Conservation (phyloP, 1,139 yeast genomes). For the Yamadazyma membranifaciens region DNA sequence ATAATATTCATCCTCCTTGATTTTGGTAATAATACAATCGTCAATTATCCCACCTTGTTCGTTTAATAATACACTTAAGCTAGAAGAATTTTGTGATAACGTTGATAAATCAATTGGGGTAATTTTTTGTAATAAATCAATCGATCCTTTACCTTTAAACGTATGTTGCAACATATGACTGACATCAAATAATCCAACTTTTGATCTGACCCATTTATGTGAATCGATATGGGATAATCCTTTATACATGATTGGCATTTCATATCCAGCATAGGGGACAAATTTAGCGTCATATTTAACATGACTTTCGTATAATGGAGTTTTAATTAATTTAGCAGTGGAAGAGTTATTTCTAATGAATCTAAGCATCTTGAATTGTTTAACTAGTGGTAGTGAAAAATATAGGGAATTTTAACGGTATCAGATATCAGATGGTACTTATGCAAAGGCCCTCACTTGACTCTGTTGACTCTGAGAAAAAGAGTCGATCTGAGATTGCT, state of each 20-base stretch:
- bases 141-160: conserved; percentile 65
- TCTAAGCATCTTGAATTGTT: conserved; percentile 20
- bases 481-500: not conserved
- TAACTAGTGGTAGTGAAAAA: not conserved
- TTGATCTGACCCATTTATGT: conserved; percentile 87
- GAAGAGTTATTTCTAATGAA: conserved; percentile 27
- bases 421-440: not conserved
- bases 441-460: not conserved
- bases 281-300: conserved; percentile 78
- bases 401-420: conserved; percentile 1
- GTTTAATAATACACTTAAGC: conserved; percentile 77
- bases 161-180: conserved; percentile 96
- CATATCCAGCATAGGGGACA: conserved; percentile 94
- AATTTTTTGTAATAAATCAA: conserved; percentile 68
- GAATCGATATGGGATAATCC: conserved; percentile 86
- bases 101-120: conserved; percentile 79
- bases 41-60: conserved; percentile 81
- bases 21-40: conserved; percentile 89
- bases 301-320: conserved; percentile 84
- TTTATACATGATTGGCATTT: conserved; percentile 89
- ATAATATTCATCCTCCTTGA: conserved; percentile 71
- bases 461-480: not conserved
- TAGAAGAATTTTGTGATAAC: conserved; percentile 59
- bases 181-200: conserved; percentile 92
- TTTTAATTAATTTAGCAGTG: conserved; percentile 42